Evolutionary conservation across 2,329 filamentous ascomycete genomes (phyloP), one percentile per base, ranked within the genome.

Genomic region (Penicillium sp.): DNA sequence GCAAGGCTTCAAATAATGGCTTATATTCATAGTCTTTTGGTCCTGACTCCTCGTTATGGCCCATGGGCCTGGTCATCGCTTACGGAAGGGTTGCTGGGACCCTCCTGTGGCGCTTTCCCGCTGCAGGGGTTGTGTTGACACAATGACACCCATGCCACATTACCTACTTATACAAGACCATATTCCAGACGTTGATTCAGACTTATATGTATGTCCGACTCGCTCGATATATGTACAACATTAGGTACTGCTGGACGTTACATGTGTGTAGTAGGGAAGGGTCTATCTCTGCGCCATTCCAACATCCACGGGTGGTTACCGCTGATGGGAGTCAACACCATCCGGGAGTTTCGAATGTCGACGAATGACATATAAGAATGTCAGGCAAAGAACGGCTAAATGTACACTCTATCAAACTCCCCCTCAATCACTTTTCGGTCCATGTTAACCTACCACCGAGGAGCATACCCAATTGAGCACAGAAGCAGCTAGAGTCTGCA

Each of bases 401-500:
- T 18, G 11, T 2, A 27, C 12, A 14, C 22, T 9, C 2, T n/a
- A 9, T 22, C n/a, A 3, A 18, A 8, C 18, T n/a, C 35, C 7
- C 19, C 2, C 14, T 18, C 18, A 28, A 44, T 18, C 19, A 19
- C 10, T 11, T 3, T 9, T 11, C 10, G 14, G 3, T 7, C 2
- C n/a, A 27, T 11, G 13, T 28, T 37, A 44, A 44, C 16, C 9
- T 13, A 60, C 45, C 16, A 48, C 44, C 50, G 54, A 60, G 40
- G 62, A 65, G 49, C 63, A 65, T 29, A 53, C 53, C 22, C 70
- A 59, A 54, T 80, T 77, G 2, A 78, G 28, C 4, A 68, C 55
- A 55, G 75, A 78, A 34, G 79, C 66, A 3, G 62, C 64, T 12
- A 77, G 62, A 2, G 76, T 69, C 62, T 83, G 74, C 40, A 75